Evolutionary conservation across 768 basidiomycete species (phyloP), one percentile per base, ranked within the genome.

Genomic region (Xanthoconium purpureum): DNA sequence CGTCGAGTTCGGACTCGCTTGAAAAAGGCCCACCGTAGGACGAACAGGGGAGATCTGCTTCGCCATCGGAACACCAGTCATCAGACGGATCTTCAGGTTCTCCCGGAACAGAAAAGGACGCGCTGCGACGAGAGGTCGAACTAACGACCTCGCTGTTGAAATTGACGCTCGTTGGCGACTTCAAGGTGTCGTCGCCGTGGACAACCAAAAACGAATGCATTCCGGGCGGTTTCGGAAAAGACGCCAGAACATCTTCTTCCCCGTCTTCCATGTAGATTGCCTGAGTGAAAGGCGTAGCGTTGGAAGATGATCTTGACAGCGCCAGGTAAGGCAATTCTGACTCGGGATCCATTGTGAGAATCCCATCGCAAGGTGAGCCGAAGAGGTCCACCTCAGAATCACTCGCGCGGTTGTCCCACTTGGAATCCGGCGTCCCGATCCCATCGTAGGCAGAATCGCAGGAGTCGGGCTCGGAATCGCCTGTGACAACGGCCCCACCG

Each of bases 201-300:
- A 66, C 44, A 28, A 54, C 39, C 43, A 63, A 48, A 40, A 60
- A 63, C 8, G 66, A 59, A 28, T n/a, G 56, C 51, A 44, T 56
- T 1, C 57, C 66, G 20, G 50, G 52, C 7, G 44, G 51, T 7
- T 32, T 50, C 18, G 50, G 49, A 0, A 48, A 61, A 15, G 52
- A 36, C n/a, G 6, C 28, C 0, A 61, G 55, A 30, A 33, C n/a
- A 15, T 57, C 52, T 2, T 36, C 30, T 2, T 47, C 50, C 50
- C 65, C 66, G 14, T 58, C 54, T 44, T 66, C 65, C 45, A 66
- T 60, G 33, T 24, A 52, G 7, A 67, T 66, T 15, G 63, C 50
- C 3, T 56, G 65, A 9, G 63, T 11, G 29, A 36, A 58, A 38
- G 52, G 10, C 14, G 60, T 68, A 17, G 37, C 54, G 24, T 24